Percentiles rank a stretch among this genome's conserved stretches.
phyloP scores from a whole-genome alignment of 2,329 filamentous ascomycete species.

The Incumbomyces delicatus region DNA sequence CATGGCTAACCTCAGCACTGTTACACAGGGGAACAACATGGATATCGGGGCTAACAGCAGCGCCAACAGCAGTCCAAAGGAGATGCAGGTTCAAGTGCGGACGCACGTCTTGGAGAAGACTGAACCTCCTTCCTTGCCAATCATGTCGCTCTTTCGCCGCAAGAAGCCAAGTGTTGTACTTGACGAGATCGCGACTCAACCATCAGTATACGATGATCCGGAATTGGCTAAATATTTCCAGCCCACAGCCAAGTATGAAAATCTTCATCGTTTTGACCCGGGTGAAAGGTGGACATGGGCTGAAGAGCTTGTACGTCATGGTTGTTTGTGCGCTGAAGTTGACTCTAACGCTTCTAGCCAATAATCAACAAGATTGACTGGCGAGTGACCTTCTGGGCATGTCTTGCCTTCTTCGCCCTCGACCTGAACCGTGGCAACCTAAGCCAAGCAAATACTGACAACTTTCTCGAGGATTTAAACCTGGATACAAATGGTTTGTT shows the following conservation, averaged over 20 bases:
- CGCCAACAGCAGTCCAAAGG: no score
- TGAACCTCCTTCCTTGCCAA: background rate
- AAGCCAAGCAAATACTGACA: constrained; percentile 47
- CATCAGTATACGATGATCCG: background rate
- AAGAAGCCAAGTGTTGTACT: constrained; percentile 7
- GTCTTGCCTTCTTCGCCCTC: constrained; percentile 50
- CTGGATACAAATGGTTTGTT: constrained; percentile 22
- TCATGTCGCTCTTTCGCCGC: no score
- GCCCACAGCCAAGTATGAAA: constrained; percentile 31
- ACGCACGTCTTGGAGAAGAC: background rate
- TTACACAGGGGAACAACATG: no score
- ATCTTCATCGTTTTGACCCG: constrained; percentile 39
- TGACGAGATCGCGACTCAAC: background rate
- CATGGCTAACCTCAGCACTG: no score
- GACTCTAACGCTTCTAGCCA: constrained; percentile 10
- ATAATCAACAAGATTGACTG: constrained; percentile 37
- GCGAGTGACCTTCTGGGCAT: constrained; percentile 25
- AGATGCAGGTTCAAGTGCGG: no score
- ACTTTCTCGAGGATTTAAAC: constrained; percentile 38
- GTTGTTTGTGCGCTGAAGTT: constrained; percentile 11
- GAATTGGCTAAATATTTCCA: constrained; percentile 17
- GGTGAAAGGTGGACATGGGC: constrained; percentile 12
- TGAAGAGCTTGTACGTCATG: constrained; percentile 35
- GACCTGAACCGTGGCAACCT: constrained; percentile 53
- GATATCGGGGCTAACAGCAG: no score